Percentiles rank a stretch among this genome's conserved stretches.
Evolutionary conservation across 139 green algal species (phyloP).

Genomic region (Diplosphaera chodatii): DNA sequence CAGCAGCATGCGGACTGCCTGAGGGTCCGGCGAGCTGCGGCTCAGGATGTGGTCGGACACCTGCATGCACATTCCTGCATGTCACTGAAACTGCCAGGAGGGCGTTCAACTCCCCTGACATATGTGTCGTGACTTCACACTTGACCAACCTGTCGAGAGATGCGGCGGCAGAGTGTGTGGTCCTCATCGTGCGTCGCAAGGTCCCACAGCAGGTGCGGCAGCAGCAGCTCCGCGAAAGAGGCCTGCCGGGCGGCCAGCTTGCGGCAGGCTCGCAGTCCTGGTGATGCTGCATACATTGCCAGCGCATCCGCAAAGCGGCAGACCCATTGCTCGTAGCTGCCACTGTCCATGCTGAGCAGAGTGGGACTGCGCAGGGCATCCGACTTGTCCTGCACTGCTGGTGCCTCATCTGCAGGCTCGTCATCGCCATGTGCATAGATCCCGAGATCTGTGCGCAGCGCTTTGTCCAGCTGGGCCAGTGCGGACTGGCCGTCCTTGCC

Average conservation of each 20-base stretch:
- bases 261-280: neutral
- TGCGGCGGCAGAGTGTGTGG: constrained; percentile 3
- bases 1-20: constrained; percentile 48
- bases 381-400: neutral
- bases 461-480: constrained; percentile 1
- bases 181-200: constrained; percentile 24
- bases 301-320: constrained; percentile 42
- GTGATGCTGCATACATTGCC: constrained; percentile 18
- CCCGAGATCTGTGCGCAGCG: constrained; percentile 2
- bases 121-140: neutral
- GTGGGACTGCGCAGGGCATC: neutral
- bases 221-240: constrained; percentile 48
- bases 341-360: constrained; percentile 5
- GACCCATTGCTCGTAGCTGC: constrained; percentile 41
- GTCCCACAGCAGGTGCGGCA: constrained; percentile 43
- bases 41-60: constrained; percentile 13
- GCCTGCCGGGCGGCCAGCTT: constrained; percentile 25
- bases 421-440: neutral
- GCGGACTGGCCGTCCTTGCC: constrained; percentile 17
- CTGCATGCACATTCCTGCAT: neutral
- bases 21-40: constrained; percentile 12
- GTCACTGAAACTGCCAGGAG: too few relatives aligned
- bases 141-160: constrained; percentile 4
- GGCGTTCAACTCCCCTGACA: too few relatives aligned
- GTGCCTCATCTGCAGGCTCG: neutral